phyloP scores from a whole-genome alignment of 1,284 basidiomycete genomes.

The Peniophora sp. region DNA sequence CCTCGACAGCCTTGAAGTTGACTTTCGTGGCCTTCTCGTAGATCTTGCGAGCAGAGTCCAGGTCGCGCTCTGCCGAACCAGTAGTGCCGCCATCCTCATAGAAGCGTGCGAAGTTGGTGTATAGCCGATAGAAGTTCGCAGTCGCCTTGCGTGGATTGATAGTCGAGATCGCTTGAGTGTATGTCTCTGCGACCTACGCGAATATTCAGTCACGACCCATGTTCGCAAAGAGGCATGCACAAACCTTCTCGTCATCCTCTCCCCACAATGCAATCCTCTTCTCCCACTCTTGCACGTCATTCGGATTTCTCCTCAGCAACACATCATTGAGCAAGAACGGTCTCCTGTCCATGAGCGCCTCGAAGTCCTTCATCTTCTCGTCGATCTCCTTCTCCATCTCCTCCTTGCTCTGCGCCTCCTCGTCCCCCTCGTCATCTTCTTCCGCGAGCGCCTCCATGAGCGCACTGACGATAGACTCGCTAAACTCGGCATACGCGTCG shows the following conservation, averaged over 20 bases:
- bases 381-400: slow-evolving; percentile 88
- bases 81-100: slow-evolving; percentile 92
- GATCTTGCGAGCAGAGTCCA: slow-evolving; percentile 85
- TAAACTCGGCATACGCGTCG: slow-evolving; percentile 93
- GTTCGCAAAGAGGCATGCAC: slow-evolving; percentile 5
- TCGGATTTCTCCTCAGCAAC: slow-evolving; percentile 86
- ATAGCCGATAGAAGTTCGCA: slow-evolving; percentile 85
- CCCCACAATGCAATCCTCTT: slow-evolving; percentile 94
- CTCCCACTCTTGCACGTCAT: slow-evolving; percentile 99
- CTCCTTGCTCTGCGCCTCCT: slow-evolving; percentile 48
- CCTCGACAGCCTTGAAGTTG: slow-evolving; percentile 93
- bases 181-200: slow-evolving; percentile 81
- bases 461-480: slow-evolving; percentile 85
- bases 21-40: slow-evolving; percentile 89
- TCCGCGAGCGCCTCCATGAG: slow-evolving; percentile 82
- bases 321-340: slow-evolving; percentile 98
- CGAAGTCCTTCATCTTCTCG: slow-evolving; percentile 86
- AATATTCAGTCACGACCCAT: background rate
- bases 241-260: slow-evolving; percentile 85
- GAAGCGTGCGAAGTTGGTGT: slow-evolving; percentile 94
- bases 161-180: slow-evolving; percentile 83
- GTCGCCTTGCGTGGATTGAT: slow-evolving; percentile 88
- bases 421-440: slow-evolving; percentile 65
- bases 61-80: slow-evolving; percentile 71
- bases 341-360: slow-evolving; percentile 89